A percentile compares a stretch with the other conserved stretches of the same genome.
These are phyloP conservation scores for Vitis hybrid DNA, from an alignment of 177 flowering plant species.

Conservation along the genomic window DNA sequence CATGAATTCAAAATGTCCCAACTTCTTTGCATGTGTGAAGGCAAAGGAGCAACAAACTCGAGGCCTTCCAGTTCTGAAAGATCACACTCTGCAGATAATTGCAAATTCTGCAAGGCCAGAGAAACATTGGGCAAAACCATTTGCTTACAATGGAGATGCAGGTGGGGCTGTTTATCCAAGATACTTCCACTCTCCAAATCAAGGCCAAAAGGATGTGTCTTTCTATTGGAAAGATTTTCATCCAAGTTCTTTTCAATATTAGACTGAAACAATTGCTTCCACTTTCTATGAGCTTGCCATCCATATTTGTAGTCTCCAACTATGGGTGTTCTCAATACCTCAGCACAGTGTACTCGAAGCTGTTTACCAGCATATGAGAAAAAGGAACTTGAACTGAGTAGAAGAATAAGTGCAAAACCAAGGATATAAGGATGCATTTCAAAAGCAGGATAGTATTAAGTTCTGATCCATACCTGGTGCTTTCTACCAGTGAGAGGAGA, in stretches of 20 bases:
- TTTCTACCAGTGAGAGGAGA: slow-evolving; percentile 86
- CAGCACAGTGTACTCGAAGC: slow-evolving; percentile 98
- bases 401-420: background rate
- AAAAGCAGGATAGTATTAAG: background rate
- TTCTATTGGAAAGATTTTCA: slow-evolving; percentile 19
- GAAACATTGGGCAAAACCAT: slow-evolving; percentile 71
- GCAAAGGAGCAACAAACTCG: slow-evolving; percentile 69
- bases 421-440: background rate
- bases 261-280: slow-evolving; percentile 35
- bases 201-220: slow-evolving; percentile 43
- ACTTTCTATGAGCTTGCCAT: slow-evolving; percentile 77
- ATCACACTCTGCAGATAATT: slow-evolving; percentile 32
- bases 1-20: slow-evolving; percentile 60
- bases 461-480: slow-evolving; percentile 63
- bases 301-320: slow-evolving; percentile 98
- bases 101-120: slow-evolving; percentile 41
- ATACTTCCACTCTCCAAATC: slow-evolving; percentile 63
- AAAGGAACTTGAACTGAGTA: background rate
- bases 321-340: slow-evolving; percentile 90
- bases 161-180: slow-evolving; percentile 52
- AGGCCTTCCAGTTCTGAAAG: slow-evolving; percentile 49
- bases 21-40: slow-evolving; percentile 87
- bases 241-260: slow-evolving; percentile 9
- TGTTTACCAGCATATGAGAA: slow-evolving; percentile 21
- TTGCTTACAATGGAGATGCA: slow-evolving; percentile 88